Evolutionary conservation across 73 alveolate genomes (phyloP), one percentile per base, ranked within the genome.

Genomic region (Stentor coeruleus): DNA sequence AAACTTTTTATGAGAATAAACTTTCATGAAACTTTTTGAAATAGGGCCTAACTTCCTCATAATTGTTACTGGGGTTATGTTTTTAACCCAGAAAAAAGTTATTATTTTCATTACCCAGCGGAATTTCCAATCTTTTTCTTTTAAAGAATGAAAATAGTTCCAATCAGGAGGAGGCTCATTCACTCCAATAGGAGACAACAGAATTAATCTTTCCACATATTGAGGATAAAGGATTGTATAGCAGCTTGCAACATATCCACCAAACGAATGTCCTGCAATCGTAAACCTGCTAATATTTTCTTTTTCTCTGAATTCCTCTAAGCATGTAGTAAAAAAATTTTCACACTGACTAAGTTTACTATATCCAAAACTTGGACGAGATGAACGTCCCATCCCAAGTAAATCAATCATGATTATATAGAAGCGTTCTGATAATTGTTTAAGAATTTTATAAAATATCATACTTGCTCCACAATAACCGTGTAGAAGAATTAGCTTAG

Each of bases 151-250:
- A 20, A 20, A 26, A 2, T 20, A 66, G 41, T 66, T 40, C n/a
- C 37, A 82, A 1, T 60, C 84, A 0, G 37, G 85, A 37, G 88
- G 86, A 3, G 82, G 38, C 30, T 42, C 40, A 14, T 74, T 76
- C n/a, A 90, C 84, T n/a, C 95, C 95, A 15, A 83, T 79, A 1
- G 95, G 95, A 11, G 89, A 74, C 60, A 89, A 57, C 58, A 90
- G 3, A 14, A 87, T 3, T 6, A 90, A 79, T 49, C 60, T 58
- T 26, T 66, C 74, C 3, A 90, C 75, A 35, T 73, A 20, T 6
- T 59, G 36, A 11, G 79, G 88, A 31, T 57, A 36, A 2, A 20
- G 39, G 26, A 35, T 36, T 3, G 88, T 82, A 42, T 85, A 85
- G 14, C 59, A 14, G 11, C 88, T 84, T 33, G 87, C 82, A 3